A percentile compares a stretch with the other conserved stretches of the same genome.
Evolutionary conservation across 371 early-diverging fungal genomes (phyloP).

Genomic region (Conidiobolus incongruus): DNA sequence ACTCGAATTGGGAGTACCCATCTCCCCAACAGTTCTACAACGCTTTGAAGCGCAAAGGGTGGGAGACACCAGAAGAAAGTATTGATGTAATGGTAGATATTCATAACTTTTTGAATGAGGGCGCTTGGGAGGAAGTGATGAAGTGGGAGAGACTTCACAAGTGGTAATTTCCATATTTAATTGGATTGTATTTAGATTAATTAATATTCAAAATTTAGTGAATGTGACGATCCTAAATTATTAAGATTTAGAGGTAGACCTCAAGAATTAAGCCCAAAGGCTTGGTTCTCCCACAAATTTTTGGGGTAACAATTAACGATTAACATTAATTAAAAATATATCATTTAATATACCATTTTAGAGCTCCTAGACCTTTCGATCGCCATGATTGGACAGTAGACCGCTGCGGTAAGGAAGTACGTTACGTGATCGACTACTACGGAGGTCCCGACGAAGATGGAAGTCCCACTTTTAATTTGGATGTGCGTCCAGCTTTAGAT

Average conservation of each 20-base stretch:
- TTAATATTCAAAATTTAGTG: constrained; percentile 13
- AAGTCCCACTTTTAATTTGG: constrained; percentile 48
- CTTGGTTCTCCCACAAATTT: constrained; percentile 30
- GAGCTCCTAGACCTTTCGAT: constrained; percentile 54
- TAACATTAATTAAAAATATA: background rate
- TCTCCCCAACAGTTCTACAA: constrained; percentile 85
- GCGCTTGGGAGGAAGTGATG: constrained; percentile 73
- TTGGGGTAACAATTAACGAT: constrained; percentile 36
- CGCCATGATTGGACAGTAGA: constrained; percentile 95
- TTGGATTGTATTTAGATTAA: background rate
- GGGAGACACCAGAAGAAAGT: constrained; percentile 43
- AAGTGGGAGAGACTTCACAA: constrained; percentile 60
- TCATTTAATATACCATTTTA: background rate
- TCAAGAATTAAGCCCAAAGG: constrained; percentile 63
- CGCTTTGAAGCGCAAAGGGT: constrained; percentile 80
- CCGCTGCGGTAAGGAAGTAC: constrained; percentile 72
- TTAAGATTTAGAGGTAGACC: constrained; percentile 72
- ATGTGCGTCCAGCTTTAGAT: constrained; percentile 65
- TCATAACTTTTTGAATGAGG: constrained; percentile 81
- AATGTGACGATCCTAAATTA: constrained; percentile 43
- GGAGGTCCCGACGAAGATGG: constrained; percentile 37
- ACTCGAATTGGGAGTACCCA: constrained; percentile 72
- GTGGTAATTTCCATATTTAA: too few relatives aligned
- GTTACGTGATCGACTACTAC: constrained; percentile 92
- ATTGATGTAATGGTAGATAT: constrained; percentile 60